Percentiles rank a stretch among this genome's conserved stretches.
Conservation (phyloP, 768 basidiomycete species). For the Amyloporia xantha region DNA sequence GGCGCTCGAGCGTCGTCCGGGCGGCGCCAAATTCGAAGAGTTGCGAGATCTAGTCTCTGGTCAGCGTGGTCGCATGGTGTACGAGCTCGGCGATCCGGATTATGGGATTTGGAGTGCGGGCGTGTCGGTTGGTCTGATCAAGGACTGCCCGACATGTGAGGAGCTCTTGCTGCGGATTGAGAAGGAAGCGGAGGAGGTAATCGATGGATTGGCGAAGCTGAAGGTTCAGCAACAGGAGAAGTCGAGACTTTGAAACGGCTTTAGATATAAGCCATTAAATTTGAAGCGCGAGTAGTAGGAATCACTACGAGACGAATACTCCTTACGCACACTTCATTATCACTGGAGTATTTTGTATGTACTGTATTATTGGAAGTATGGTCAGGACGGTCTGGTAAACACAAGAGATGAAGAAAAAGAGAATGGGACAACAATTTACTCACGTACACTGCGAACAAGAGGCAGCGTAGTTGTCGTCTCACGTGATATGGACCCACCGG, state of each 20-base stretch:
- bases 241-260: constrained; percentile 24
- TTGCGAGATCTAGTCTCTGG: constrained; percentile 72
- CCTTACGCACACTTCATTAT: too few relatives aligned
- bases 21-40: constrained; percentile 86
- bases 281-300: too few relatives aligned
- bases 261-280: too few relatives aligned
- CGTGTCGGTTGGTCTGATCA: constrained; percentile 61
- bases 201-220: constrained; percentile 39
- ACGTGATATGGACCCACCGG: too few relatives aligned
- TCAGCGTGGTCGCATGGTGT: constrained; percentile 62
- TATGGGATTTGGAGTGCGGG: constrained; percentile 83
- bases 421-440: too few relatives aligned
- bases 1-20: constrained; percentile 69
- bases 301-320: too few relatives aligned
- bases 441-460: too few relatives aligned
- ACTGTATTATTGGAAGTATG: too few relatives aligned
- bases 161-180: constrained; percentile 65
- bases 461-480: too few relatives aligned
- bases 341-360: too few relatives aligned
- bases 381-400: too few relatives aligned
- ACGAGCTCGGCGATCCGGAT: constrained; percentile 80
- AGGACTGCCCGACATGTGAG: constrained; percentile 80
- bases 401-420: too few relatives aligned
- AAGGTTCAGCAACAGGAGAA: constrained; percentile 15
- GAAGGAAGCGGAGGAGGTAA: constrained; percentile 63